Evolutionary conservation across 352 stramenopile genomes (phyloP).

Genomic region (Hyaloperonospora arabidopsidis): DNA sequence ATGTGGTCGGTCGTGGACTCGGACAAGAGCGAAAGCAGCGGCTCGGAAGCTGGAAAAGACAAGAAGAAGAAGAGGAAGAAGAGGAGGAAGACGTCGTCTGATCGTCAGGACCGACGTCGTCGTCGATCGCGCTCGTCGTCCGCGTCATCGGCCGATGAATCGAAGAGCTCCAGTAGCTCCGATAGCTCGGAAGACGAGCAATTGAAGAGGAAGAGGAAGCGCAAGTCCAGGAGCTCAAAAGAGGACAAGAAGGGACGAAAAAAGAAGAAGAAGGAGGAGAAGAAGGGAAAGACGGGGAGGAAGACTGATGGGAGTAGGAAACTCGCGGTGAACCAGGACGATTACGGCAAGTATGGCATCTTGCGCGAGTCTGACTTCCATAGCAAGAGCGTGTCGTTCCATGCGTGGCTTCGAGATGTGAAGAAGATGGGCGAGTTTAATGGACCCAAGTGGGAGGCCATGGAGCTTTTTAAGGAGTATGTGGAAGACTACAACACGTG

Average conservation of each 20-base stretch:
- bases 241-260: constrained; percentile 34
- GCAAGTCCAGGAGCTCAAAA: constrained; percentile 19
- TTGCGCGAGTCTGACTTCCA: constrained; percentile 89
- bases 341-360: constrained; percentile 96
- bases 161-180: constrained; percentile 14
- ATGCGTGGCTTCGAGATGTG: constrained; percentile 91
- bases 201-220: constrained; percentile 17
- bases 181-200: constrained; percentile 23
- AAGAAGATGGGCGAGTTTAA: constrained; percentile 88
- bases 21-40: constrained; percentile 12
- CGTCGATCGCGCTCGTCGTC: constrained; percentile 27
- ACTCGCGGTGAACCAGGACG: constrained; percentile 78
- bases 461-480: constrained; percentile 89
- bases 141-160: constrained; percentile 20
- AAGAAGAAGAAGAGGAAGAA: neutral
- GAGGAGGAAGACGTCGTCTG: constrained; percentile 1
- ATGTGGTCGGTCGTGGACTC: constrained; percentile 45
- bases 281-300: constrained; percentile 16
- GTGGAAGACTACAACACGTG: constrained; percentile 98
- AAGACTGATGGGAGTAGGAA: constrained; percentile 7
- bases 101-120: constrained; percentile 6
- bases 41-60: neutral
- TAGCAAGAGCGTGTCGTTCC: constrained; percentile 87
- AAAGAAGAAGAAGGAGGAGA: constrained; percentile 33
- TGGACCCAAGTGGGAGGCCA: constrained; percentile 79